These are phyloP conservation scores for Tricholoma flavovirens DNA, from an alignment of 768 basidiomycete genomes.

Conservation along the genomic window DNA sequence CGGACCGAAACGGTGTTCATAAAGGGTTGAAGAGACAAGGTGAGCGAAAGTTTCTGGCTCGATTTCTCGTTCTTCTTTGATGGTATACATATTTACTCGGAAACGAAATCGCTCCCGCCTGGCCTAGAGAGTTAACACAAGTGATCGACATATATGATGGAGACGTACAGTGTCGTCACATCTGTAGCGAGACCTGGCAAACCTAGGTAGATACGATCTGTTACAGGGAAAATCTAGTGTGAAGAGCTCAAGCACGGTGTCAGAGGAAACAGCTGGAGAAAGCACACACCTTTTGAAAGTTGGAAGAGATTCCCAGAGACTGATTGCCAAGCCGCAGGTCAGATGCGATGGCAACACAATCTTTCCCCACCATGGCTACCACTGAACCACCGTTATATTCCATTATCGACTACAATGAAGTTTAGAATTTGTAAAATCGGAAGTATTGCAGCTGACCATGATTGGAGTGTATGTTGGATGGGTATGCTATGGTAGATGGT, in stretches of 20 bases:
- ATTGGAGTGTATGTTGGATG: slow-evolving; percentile 19
- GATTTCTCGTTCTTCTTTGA: slow-evolving; percentile 98
- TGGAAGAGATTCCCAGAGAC: slow-evolving; percentile 77
- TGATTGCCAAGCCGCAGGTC: slow-evolving; percentile 90
- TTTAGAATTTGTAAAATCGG: slow-evolving; percentile 9
- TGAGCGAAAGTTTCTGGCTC: slow-evolving; percentile 95
- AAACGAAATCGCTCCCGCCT: slow-evolving; percentile 90
- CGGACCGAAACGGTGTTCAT: slow-evolving; percentile 93
- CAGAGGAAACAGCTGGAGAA: neutral
- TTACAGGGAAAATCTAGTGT: slow-evolving; percentile 84
- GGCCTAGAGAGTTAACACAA: slow-evolving; percentile 3
- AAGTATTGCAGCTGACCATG: slow-evolving; percentile 31
- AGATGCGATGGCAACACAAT: slow-evolving; percentile 97
- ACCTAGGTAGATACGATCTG: slow-evolving; percentile 88
- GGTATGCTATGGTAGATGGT: slow-evolving; percentile 7
- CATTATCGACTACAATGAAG: slow-evolving; percentile 70
- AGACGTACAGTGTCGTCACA: slow-evolving; percentile 78
- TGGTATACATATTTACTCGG: slow-evolving; percentile 97
- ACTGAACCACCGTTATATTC: slow-evolving; percentile 96
- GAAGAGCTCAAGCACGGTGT: slow-evolving; percentile 13
- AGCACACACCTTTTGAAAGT: slow-evolving; percentile 84
- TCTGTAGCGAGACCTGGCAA: slow-evolving; percentile 92
- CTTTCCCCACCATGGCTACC: slow-evolving; percentile 98
- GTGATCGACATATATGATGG: slow-evolving; percentile 2
- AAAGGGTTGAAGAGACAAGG: slow-evolving; percentile 91